Evolutionary conservation across 768 basidiomycete species (phyloP).

Genomic region (Suillus subluteus): DNA sequence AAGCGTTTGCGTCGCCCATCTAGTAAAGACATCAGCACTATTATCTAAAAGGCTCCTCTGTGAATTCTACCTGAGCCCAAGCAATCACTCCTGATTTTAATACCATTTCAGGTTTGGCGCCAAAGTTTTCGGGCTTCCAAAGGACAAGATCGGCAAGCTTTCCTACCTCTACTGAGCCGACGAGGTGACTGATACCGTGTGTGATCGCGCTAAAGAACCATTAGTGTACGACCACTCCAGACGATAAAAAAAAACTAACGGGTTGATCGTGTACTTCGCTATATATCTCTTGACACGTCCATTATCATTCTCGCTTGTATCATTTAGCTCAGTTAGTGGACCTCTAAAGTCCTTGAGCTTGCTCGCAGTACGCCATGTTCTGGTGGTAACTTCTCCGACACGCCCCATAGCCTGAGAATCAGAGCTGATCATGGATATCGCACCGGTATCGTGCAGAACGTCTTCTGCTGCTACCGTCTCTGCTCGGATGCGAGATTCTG

Average conservation of each 20-base stretch:
- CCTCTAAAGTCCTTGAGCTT: slow-evolving; percentile 88
- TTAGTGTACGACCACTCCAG: not conserved
- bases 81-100: slow-evolving; percentile 94
- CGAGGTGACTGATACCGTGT: slow-evolving; percentile 86
- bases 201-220: slow-evolving; percentile 75
- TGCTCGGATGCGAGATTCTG: slow-evolving; percentile 94
- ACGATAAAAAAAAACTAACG: slow-evolving; percentile 56
- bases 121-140: slow-evolving; percentile 95
- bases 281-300: slow-evolving; percentile 92
- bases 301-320: slow-evolving; percentile 58
- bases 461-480: slow-evolving; percentile 99
- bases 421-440: slow-evolving; percentile 95
- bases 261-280: slow-evolving; percentile 96
- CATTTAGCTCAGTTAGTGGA: slow-evolving; percentile 65
- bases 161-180: slow-evolving; percentile 83
- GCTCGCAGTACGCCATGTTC: slow-evolving; percentile 97
- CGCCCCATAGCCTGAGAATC: slow-evolving; percentile 99
- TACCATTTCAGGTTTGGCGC: slow-evolving; percentile 90
- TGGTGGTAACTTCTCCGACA: slow-evolving; percentile 89
- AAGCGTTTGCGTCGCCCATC: slow-evolving; percentile 98
- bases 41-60: not conserved
- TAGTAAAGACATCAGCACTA: slow-evolving; percentile 30
- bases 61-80: slow-evolving; percentile 73
- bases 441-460: slow-evolving; percentile 88
- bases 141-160: slow-evolving; percentile 92